phyloP scores from a whole-genome alignment of 2,329 filamentous ascomycete species.

The Colletotrichum sidae region DNA sequence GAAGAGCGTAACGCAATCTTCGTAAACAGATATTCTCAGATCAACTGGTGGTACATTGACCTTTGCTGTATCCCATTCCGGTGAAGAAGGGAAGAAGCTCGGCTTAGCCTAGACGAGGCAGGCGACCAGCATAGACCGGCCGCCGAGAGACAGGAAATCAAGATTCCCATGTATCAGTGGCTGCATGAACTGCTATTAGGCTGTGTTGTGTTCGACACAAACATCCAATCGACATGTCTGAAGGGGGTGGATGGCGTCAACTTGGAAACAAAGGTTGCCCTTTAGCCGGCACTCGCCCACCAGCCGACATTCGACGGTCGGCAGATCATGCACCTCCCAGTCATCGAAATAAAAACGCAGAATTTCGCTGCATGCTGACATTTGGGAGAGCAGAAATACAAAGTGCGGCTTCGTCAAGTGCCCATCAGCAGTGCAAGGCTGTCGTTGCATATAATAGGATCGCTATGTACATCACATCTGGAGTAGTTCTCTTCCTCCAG shows the following conservation, averaged over 20 bases:
- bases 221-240: too few species aligned
- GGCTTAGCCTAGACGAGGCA: too few species aligned
- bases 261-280: not conserved
- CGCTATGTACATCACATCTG: slow-evolving; percentile 19
- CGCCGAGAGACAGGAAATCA: too few species aligned
- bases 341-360: not conserved
- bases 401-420: not conserved
- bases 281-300: slow-evolving; percentile 11
- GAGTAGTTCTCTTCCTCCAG: not conserved
- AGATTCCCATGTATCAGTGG: not conserved
- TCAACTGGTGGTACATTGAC: too few species aligned
- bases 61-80: too few species aligned
- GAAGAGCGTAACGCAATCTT: too few species aligned
- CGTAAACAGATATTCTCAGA: too few species aligned
- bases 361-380: too few species aligned
- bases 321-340: not conserved
- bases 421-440: slow-evolving; percentile 14
- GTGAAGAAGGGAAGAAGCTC: too few species aligned
- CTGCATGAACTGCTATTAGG: too few species aligned
- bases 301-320: not conserved
- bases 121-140: too few species aligned
- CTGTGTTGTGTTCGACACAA: too few species aligned
- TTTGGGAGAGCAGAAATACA: not conserved
- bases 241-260: not conserved
- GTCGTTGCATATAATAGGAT: slow-evolving; percentile 17